Conservation (phyloP, 176 grass and related monocot species). For the Thinopyrum elongatum region DNA sequence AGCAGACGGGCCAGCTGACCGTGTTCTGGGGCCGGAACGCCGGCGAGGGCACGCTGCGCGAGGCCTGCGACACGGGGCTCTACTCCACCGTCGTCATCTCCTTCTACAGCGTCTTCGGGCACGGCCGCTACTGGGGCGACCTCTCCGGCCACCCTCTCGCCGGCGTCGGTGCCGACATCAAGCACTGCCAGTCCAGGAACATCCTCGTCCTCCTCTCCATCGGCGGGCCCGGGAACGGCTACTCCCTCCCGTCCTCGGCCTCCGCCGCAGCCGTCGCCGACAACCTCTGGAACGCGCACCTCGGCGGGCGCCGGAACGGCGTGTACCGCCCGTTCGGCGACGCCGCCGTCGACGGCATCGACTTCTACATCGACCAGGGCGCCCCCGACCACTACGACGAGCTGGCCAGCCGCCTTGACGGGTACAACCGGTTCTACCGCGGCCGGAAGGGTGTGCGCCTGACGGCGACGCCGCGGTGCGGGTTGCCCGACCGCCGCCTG, state of each 20-base stretch:
- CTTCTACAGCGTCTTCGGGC: not conserved
- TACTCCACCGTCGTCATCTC: not conserved
- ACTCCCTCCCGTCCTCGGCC: too few species aligned
- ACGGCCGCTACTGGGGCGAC: not conserved
- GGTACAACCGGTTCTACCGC: too few species aligned
- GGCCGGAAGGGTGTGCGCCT: not conserved
- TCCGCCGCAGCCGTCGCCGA: too few species aligned
- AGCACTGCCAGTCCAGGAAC: too few species aligned
- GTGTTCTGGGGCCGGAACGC: too few species aligned
- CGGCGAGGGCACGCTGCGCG: not conserved
- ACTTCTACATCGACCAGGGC: conserved; percentile 4
- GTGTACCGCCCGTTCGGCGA: not conserved
- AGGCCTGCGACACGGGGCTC: not conserved
- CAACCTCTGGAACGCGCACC: too few species aligned
- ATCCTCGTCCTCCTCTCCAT: not conserved
- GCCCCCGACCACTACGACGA: not conserved
- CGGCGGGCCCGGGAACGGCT: not conserved
- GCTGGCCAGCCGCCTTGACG: too few species aligned
- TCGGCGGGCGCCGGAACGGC: not conserved
- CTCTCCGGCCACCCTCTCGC: not conserved
- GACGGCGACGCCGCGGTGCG: conserved; percentile 39
- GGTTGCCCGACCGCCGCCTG: conserved; percentile 26
- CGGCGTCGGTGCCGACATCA: not conserved
- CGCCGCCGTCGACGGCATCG: not conserved
- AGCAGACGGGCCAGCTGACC: too few species aligned